phyloP scores from a whole-genome alignment of 139 green algal genomes.

The Chlamydomonas incerta region DNA sequence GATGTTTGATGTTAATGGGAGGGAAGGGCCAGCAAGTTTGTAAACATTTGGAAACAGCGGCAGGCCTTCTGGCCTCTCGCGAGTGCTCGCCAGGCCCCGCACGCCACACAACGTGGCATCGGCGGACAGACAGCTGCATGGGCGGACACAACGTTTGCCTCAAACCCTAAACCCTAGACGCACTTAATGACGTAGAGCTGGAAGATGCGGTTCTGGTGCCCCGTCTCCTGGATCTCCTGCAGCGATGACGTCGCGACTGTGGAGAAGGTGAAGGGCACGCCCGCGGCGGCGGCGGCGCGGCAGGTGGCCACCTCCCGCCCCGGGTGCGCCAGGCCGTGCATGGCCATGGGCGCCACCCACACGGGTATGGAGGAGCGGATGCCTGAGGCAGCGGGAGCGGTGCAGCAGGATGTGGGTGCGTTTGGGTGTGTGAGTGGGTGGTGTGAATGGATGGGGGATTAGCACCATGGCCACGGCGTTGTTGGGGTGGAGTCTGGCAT shows the following conservation, averaged over 20 bases:
- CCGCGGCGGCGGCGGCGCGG: conserved; percentile 46
- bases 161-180: no score
- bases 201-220: conserved; percentile 69
- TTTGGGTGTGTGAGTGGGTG: background rate
- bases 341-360: conserved; percentile 88
- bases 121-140: no score
- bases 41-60: no score
- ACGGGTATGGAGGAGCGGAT: conserved; percentile 69
- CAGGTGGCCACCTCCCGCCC: conserved; percentile 79
- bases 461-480: no score
- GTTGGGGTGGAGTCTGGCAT: no score
- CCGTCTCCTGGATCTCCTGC: conserved; percentile 59
- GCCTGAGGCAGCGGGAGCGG: conserved; percentile 48
- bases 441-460: background rate
- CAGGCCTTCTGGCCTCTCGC: no score
- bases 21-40: no score
- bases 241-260: conserved; percentile 79
- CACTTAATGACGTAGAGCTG: conserved; percentile 82
- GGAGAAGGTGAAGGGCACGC: conserved; percentile 72
- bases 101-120: no score
- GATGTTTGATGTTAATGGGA: no score
- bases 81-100: no score
- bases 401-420: no score
- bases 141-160: no score
- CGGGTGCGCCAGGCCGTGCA: conserved; percentile 82